These are phyloP conservation scores for Eimeria tenella DNA, from an alignment of 169 alveolate genomes.

Conservation along the genomic window DNA sequence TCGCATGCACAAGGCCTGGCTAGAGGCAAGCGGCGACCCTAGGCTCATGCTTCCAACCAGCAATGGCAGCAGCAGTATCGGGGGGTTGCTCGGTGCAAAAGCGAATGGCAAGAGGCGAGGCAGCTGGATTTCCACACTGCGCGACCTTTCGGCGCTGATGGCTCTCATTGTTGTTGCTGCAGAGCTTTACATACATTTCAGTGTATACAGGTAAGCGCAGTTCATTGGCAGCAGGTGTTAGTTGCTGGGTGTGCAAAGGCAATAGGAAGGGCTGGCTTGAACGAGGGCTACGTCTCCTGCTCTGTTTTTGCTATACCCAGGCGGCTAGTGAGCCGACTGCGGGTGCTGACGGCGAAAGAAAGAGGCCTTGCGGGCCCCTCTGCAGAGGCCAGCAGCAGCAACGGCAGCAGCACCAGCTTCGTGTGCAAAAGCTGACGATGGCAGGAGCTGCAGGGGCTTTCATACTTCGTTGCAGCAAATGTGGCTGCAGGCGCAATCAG, in stretches of 20 bases:
- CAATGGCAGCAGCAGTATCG: conserved; percentile 23
- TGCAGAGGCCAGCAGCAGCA: background rate
- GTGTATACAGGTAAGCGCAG: background rate
- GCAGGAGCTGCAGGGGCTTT: background rate
- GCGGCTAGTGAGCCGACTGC: conserved; percentile 12
- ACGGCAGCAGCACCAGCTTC: background rate
- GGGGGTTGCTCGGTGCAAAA: background rate
- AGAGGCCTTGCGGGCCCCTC: background rate
- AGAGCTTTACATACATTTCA: background rate
- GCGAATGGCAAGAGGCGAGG: background rate
- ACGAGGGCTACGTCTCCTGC: too few relatives aligned
- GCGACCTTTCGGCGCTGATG: background rate
- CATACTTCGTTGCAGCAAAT: background rate
- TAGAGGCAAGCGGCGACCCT: background rate
- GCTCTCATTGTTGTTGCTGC: background rate
- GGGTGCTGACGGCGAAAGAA: background rate
- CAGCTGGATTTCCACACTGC: conserved; percentile 15
- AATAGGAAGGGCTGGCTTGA: too few relatives aligned
- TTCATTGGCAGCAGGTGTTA: background rate
- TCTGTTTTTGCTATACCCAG: background rate
- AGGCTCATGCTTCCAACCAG: background rate
- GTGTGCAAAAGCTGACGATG: background rate
- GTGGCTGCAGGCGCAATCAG: too few relatives aligned
- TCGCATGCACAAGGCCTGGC: conserved; percentile 33
- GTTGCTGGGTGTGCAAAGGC: background rate